Evolutionary conservation across 202 grass and related monocot species (phyloP).

Genomic region (Elaeis oleifera): DNA sequence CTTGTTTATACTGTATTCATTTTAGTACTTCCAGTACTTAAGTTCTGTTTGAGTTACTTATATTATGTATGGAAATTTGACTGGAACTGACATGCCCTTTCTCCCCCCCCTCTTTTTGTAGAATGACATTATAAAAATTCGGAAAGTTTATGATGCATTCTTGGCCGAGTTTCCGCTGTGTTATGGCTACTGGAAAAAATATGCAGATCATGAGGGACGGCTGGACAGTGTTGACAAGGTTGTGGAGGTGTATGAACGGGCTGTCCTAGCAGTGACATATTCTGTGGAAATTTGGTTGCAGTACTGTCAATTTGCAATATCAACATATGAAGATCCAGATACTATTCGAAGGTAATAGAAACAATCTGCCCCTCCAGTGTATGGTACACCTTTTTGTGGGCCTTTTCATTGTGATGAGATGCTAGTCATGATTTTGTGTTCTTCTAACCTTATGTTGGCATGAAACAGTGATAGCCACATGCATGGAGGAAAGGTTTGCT

Average conservation of each 20-base stretch:
- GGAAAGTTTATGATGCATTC: constrained; percentile 90
- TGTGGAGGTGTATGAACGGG: constrained; percentile 85
- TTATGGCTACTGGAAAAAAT: constrained; percentile 99
- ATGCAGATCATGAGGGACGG: constrained; percentile 85
- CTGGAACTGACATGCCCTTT: constrained; percentile 11
- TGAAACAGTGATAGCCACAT: constrained; percentile 13
- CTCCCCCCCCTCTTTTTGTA: constrained; percentile 19
- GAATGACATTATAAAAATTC: constrained; percentile 69
- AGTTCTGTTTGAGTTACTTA: too few relatives aligned
- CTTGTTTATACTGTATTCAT: too few relatives aligned
- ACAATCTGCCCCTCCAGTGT: too few relatives aligned
- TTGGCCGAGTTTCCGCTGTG: constrained; percentile 89
- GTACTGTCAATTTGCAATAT: constrained; percentile 82
- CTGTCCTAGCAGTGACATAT: constrained; percentile 96
- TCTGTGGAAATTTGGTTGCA: constrained; percentile 98
- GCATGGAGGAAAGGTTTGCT: constrained; percentile 27
- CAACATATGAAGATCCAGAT: constrained; percentile 89
- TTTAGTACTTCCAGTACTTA: too few relatives aligned
- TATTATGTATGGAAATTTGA: too few relatives aligned
- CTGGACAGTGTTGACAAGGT: constrained; percentile 62
- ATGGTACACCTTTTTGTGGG: too few relatives aligned
- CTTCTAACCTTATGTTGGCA: constrained; percentile 25
- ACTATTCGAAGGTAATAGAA: constrained; percentile 67
- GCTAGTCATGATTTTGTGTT: constrained; percentile 8
- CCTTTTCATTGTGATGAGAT: too few relatives aligned